Evolutionary conservation across 768 basidiomycete genomes (phyloP).

Genomic region (Amyloporia xantha): DNA sequence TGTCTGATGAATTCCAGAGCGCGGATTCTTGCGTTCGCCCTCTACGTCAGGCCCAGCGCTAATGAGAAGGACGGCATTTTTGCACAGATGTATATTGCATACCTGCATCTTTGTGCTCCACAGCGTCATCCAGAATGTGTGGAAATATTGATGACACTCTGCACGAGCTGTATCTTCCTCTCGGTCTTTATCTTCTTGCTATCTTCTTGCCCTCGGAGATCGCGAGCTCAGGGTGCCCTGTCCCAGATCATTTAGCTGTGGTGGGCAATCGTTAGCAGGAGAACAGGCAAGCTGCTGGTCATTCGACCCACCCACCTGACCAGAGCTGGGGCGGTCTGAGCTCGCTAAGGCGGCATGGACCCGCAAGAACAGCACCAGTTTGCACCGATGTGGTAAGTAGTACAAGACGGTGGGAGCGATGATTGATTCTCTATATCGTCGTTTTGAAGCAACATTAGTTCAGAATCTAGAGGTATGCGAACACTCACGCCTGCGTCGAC

Average conservation of each 20-base stretch:
- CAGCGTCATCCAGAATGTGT: slow-evolving; percentile 83
- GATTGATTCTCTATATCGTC: no score
- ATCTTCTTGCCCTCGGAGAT: slow-evolving; percentile 48
- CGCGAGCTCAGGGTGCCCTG: slow-evolving; percentile 19
- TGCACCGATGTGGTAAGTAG: no score
- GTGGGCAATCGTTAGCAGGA: slow-evolving; percentile 5
- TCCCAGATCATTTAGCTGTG: slow-evolving; percentile 10
- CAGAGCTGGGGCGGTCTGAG: slow-evolving; percentile 33
- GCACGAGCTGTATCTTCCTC: slow-evolving; percentile 90
- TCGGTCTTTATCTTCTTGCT: slow-evolving; percentile 92
- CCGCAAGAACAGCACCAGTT: no score
- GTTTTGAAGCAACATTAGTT: no score
- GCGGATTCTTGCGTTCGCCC: slow-evolving; percentile 85
- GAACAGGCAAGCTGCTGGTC: slow-evolving; percentile 13
- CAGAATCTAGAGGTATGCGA: no score
- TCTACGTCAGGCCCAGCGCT: slow-evolving; percentile 51
- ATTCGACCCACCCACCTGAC: slow-evolving; percentile 17
- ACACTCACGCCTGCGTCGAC: no score
- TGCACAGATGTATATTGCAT: slow-evolving; percentile 14
- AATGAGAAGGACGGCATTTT: neutral
- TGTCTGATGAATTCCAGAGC: slow-evolving; percentile 90
- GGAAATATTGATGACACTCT: slow-evolving; percentile 92
- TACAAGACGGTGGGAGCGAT: no score
- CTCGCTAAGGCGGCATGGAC: no score
- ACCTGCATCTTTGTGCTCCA: slow-evolving; percentile 80